These are phyloP conservation scores for Spinellus fusiger DNA, from an alignment of 192 early-diverging fungal genomes.

Conservation along the genomic window DNA sequence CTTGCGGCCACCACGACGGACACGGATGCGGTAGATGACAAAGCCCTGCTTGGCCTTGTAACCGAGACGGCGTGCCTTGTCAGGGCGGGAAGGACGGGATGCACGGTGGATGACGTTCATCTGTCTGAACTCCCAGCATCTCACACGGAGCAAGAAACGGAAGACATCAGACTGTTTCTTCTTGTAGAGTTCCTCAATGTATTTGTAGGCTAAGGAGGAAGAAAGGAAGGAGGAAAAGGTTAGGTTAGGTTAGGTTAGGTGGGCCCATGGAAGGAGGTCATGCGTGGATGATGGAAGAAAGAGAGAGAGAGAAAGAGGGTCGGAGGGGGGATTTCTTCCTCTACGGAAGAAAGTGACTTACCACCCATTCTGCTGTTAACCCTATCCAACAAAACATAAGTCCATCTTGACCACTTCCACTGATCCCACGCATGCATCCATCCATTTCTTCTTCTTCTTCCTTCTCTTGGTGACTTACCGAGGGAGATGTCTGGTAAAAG, in stretches of 20 bases:
- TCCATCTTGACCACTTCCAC: not conserved
- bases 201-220: constrained; percentile 64
- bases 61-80: constrained; percentile 98
- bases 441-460: not conserved
- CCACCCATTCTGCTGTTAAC: not conserved
- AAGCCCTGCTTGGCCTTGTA: constrained; percentile 99
- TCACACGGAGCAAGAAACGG: constrained; percentile 96
- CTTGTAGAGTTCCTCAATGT: constrained; percentile 93
- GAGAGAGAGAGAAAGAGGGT: no score
- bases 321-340: no score
- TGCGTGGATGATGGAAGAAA: no score
- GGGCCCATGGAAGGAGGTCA: no score
- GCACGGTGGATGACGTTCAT: constrained; percentile 98
- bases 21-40: constrained; percentile 97
- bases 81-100: constrained; percentile 94
- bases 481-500: constrained; percentile 17
- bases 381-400: not conserved
- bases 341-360: no score
- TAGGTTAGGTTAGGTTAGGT: no score
- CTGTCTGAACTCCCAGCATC: constrained; percentile 98
- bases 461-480: not conserved
- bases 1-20: constrained; percentile 98
- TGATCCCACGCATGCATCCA: not conserved
- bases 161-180: constrained; percentile 99
- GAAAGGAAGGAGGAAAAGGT: not conserved